Conservation (phyloP, 2,329 filamentous ascomycete genomes). For the Monilinia polystroma region DNA sequence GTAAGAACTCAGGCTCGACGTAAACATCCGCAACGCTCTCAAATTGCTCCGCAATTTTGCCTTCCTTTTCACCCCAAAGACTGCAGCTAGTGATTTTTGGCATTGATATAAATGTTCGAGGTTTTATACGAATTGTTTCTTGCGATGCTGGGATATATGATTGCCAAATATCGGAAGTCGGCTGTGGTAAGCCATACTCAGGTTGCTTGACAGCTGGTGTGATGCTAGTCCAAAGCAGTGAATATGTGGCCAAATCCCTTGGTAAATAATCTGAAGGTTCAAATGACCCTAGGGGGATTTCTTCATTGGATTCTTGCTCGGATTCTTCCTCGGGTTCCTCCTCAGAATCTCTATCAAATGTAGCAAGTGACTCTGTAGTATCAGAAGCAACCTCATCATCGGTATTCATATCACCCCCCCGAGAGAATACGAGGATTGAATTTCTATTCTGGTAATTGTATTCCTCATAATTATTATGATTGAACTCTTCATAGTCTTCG, state of each 20-base stretch:
- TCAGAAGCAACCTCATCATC: constrained; percentile 16
- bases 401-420: background rate
- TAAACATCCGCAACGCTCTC: background rate
- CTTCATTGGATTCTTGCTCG: background rate
- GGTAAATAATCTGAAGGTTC: background rate
- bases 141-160: constrained; percentile 28
- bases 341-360: background rate
- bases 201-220: background rate
- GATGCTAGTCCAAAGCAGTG: constrained; percentile 29
- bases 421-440: constrained; percentile 17
- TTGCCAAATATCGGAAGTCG: constrained; percentile 30
- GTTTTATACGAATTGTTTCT: constrained; percentile 27
- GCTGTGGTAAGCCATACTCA: constrained; percentile 31
- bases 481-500: constrained; percentile 15
- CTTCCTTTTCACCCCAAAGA: constrained; percentile 27
- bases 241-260: constrained; percentile 6
- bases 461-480: background rate
- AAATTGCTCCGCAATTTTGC: background rate
- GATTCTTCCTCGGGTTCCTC: background rate
- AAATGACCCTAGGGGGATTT: background rate
- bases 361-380: background rate
- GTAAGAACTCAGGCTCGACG: background rate
- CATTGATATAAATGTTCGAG: constrained; percentile 23
- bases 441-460: background rate
- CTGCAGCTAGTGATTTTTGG: constrained; percentile 26